Evolutionary conservation across 2,329 filamentous ascomycete genomes (phyloP), one percentile per base, ranked within the genome.

Genomic region (Colletotrichum eremochloae): DNA sequence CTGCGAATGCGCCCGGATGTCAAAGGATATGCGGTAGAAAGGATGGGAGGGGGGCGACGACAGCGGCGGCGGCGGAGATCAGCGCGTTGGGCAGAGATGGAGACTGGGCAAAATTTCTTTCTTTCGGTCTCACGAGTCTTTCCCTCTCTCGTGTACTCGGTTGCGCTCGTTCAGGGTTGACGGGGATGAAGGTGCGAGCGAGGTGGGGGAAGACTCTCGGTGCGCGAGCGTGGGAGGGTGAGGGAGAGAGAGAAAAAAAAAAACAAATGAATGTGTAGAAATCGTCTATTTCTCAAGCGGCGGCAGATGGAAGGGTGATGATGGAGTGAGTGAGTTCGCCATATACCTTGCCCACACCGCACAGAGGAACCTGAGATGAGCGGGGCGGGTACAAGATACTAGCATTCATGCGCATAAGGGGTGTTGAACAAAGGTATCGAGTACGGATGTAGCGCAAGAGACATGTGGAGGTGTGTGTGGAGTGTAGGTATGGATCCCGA

Each of bases 41-140:
- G 73, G 76, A 75, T 58, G 67, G 71, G 69, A 76, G 52, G 67
- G 62, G 24, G 24, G 24, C 24, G 24, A 24, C 24, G 24, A 24
- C 24, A 24, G 24, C 24, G 24, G 24, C 24, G 24, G 24, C 24
- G 24, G 75, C 76, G 74, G 76, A 64, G 78, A 82, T 81, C 80
- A 79, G 79, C 80, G 77, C 60, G 80, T 82, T 81, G 80, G 80
- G 80, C 79, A 80, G 79, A 78, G 76, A 81, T 75, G 76, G 75
- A 72, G 74, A 52, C 48, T 31, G 14, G 36, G 3, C 38, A 46
- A 33, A 58, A 6, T 66, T 53, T 52, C n/a, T 50, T 63, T 31
- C 29, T 42, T 29, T 40, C 18, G 48, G 1, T 11, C 29, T 29
- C 31, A 24, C 14, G 36, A 29, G 33, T 8, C 20, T 56, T 20